These are phyloP conservation scores for Russula vinacea DNA, from an alignment of 768 basidiomycete genomes.

Conservation along the genomic window DNA sequence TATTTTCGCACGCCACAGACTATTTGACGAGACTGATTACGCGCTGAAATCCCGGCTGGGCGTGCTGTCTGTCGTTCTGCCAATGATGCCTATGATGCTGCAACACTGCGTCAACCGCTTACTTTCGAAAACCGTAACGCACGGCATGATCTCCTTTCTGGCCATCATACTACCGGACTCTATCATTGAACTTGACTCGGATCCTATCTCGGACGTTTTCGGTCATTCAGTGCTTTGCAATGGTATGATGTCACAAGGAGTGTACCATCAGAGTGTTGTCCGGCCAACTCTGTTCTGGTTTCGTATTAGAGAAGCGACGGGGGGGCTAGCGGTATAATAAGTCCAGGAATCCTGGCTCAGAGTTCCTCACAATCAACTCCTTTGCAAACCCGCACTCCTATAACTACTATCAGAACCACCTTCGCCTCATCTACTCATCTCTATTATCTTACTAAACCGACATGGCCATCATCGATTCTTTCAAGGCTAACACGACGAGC, in stretches of 20 bases:
- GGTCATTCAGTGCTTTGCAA: not conserved
- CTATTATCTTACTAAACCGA: not conserved
- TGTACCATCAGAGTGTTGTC: not conserved
- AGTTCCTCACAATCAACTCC: not conserved
- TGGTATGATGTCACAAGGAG: not conserved
- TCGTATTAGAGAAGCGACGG: conserved; percentile 10
- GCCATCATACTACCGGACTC: not conserved
- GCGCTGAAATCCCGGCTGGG: not conserved
- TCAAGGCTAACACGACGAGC: conserved; percentile 29
- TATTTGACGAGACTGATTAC: conserved; percentile 8
- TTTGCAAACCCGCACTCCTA: no score
- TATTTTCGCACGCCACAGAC: not conserved
- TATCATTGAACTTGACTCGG: not conserved
- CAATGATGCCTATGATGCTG: not conserved
- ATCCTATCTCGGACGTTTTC: not conserved
- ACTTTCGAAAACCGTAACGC: conserved; percentile 3
- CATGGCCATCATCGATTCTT: conserved; percentile 31
- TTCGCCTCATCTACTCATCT: not conserved
- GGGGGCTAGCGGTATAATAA: conserved; percentile 8
- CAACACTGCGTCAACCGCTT: not conserved
- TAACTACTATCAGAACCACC: not conserved
- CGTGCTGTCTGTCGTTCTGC: not conserved
- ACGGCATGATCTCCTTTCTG: not conserved
- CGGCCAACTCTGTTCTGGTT: not conserved
- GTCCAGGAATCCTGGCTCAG: not conserved